A percentile compares a stretch with the other conserved stretches of the same genome.
These are phyloP conservation scores for Botryosphaeria agaves DNA, from an alignment of 2,329 filamentous ascomycete genomes.

Conservation along the genomic window DNA sequence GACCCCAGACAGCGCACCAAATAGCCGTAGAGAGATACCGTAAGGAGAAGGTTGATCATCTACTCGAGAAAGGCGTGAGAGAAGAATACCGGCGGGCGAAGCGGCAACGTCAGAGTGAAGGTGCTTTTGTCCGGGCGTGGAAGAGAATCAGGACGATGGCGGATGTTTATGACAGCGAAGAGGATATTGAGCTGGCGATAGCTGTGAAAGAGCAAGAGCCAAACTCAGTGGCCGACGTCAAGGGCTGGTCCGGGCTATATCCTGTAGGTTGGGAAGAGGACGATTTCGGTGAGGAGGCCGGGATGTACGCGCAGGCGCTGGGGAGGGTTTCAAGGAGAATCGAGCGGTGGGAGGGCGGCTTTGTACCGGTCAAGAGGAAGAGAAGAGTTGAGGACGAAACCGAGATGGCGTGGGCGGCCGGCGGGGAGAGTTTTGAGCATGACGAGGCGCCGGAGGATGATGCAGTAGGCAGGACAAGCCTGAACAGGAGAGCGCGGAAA, in stretches of 20 bases:
- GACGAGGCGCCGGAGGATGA: conserved; percentile 4
- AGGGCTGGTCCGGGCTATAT: conserved; percentile 42
- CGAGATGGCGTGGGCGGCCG: conserved; percentile 2
- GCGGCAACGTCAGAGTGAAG: conserved; percentile 44
- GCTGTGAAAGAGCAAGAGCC: conserved; percentile 22
- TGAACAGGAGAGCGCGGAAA: conserved; percentile 5
- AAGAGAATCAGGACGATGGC: conserved; percentile 38
- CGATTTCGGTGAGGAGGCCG: conserved; percentile 61
- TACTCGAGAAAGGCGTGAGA: conserved; percentile 57
- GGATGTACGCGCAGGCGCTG: conserved; percentile 47
- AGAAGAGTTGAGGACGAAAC: conserved; percentile 7
- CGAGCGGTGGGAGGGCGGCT: conserved; percentile 44
- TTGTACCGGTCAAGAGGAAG: conserved; percentile 10
- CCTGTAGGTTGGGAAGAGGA: conserved; percentile 45
- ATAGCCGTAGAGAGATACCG: conserved; percentile 65
- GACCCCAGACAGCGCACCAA: conserved; percentile 67
- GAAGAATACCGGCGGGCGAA: conserved; percentile 46
- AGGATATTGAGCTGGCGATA: conserved; percentile 10
- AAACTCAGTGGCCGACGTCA: conserved; percentile 19
- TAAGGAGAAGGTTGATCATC: conserved; percentile 64
- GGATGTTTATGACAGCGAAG: conserved; percentile 25
- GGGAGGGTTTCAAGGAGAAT: conserved; percentile 46
- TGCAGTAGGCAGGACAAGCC: conserved; percentile 2
- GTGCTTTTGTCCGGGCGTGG: conserved; percentile 49
- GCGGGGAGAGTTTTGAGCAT: conserved; percentile 1